Percentiles rank a stretch among this genome's conserved stretches.
These are phyloP conservation scores for Verticillium dahliae DNA, from an alignment of 2,329 filamentous ascomycete genomes.

Conservation along the genomic window DNA sequence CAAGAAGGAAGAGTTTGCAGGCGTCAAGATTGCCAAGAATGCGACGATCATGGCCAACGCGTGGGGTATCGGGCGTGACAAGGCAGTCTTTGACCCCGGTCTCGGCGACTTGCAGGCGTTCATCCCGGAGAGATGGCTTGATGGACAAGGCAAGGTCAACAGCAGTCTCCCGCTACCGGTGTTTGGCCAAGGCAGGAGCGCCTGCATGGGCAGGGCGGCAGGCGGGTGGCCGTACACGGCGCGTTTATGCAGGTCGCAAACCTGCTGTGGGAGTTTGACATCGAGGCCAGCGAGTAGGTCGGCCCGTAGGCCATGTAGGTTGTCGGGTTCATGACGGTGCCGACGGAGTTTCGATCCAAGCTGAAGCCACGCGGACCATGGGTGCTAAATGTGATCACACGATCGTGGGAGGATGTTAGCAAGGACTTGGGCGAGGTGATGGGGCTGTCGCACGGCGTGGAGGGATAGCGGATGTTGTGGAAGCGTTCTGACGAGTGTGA, in stretches of 20 bases:
- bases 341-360: constrained; percentile 19
- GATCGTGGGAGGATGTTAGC: constrained; percentile 8
- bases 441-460: constrained; percentile 3
- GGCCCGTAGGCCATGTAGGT: constrained; percentile 10
- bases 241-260: constrained; percentile 33
- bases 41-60: constrained; percentile 34
- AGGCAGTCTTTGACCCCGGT: constrained; percentile 29
- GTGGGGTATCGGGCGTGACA: constrained; percentile 29
- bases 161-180: constrained; percentile 24
- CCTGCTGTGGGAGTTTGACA: constrained; percentile 44
- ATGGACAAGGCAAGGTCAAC: constrained; percentile 8
- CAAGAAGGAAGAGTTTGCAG: constrained; percentile 26
- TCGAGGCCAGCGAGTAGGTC: constrained; percentile 20
- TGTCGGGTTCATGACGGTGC: constrained; percentile 19
- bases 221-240: constrained; percentile 40
- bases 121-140: constrained; percentile 24
- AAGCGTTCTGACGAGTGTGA: not conserved
- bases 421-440: constrained; percentile 6
- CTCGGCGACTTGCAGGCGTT: constrained; percentile 17
- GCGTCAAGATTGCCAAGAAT: constrained; percentile 34
- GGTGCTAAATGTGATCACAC: constrained; percentile 18
- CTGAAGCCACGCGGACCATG: constrained; percentile 20
- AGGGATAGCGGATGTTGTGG: not conserved
- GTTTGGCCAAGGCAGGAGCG: constrained; percentile 42
- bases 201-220: constrained; percentile 31